Evolutionary conservation across 768 basidiomycete species (phyloP), one percentile per base, ranked within the genome.

Genomic region (Boletus edulis): DNA sequence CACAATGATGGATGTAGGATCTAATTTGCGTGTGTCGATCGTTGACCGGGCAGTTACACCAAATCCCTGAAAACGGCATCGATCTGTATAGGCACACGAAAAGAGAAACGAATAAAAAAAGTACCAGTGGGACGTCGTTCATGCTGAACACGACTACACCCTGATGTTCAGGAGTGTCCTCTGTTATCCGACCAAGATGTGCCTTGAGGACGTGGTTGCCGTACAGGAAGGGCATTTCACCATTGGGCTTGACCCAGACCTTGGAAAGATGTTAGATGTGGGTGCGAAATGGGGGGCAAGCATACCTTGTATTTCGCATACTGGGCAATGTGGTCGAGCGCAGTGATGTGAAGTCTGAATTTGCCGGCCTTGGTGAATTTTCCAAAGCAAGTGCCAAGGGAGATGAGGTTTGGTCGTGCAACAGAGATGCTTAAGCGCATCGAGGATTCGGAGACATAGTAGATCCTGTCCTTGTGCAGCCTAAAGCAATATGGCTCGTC

Each of bases 171-270:
- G 96, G 95, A 3, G 95, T 96, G 67, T 99, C 97, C 69, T 99
- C 97, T 46, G 97, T 98, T 69, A 98, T 98, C 56, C 96, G 83
- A 17, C 97, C 97, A n/a, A 99, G 78, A 73, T 99, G 97, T 10
- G 97, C 97, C 74, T 98, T 99, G 59, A 98, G 83, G 55, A 98
- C 87, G 75, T 99, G 95, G 68, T 99, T 99, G 53, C 97, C 97
- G 67, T 99, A 99, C 37, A 99, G 76, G 80, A 96, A 99, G 1
- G 97, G 97, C 88, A 99, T 96, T 75, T 99, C 97, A 66, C 97
- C 97, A 61, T 98, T 96, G 24, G 95, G 88, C 72, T 99, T 99
- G 70, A 99, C 94, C 97, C 97, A 99, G 17, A 98, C 83, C 96
- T 98, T 56, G 5, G 11, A 3, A 17, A 18, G 32, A 27, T 3